A percentile compares a stretch with the other conserved stretches of the same genome.
phyloP scores from a whole-genome alignment of 345 rosid species.

The Dipteronia dyeriana region DNA sequence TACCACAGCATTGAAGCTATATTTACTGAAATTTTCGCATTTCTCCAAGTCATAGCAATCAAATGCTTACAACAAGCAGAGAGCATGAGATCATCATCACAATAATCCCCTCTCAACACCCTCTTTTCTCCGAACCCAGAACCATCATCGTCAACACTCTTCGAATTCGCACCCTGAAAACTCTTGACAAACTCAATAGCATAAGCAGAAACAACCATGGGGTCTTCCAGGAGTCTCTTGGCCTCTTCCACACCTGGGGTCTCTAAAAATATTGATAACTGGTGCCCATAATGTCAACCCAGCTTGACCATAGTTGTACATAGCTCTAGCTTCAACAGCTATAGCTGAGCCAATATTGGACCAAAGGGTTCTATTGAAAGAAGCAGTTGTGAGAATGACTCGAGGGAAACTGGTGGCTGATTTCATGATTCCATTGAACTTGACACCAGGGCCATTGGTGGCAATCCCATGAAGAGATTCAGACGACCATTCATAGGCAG shows the following conservation, averaged over 20 bases:
- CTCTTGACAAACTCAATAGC: constrained; percentile 75
- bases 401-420: constrained; percentile 88
- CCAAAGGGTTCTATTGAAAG: constrained; percentile 86
- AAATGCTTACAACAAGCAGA: constrained; percentile 97
- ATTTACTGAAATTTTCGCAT: constrained; percentile 74
- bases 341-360: constrained; percentile 65
- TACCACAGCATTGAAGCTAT: constrained; percentile 88
- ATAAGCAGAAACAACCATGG: constrained; percentile 70
- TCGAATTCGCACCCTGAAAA: constrained; percentile 55
- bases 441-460: constrained; percentile 81
- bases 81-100: constrained; percentile 56
- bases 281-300: constrained; percentile 98
- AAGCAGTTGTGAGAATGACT: constrained; percentile 65
- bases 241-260: constrained; percentile 98
- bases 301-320: constrained; percentile 84
- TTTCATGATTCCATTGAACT: constrained; percentile 63
- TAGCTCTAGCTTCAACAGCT: constrained; percentile 76
- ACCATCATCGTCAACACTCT: constrained; percentile 16
- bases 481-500: constrained; percentile 93
- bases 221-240: constrained; percentile 99
- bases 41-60: constrained; percentile 93
- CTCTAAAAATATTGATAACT: constrained; percentile 77
- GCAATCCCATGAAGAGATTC: constrained; percentile 93
- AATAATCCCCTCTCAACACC: constrained; percentile 36
- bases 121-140: constrained; percentile 30